Conservation (phyloP, 2,329 filamentous ascomycete genomes). For the Tolypocladium ovalisporum region DNA sequence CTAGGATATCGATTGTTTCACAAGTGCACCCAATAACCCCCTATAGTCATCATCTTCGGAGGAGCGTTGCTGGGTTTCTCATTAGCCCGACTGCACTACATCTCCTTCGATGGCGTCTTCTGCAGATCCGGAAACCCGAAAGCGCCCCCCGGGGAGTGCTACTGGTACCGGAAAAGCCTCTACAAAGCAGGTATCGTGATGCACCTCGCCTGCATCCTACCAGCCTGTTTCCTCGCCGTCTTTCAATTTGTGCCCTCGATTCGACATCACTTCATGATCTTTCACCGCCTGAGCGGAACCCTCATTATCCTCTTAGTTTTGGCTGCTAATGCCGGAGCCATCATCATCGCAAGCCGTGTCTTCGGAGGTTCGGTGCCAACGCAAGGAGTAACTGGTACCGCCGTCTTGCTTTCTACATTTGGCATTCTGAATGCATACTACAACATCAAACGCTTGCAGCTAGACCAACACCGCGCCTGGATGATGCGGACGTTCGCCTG, state of each 20-base stretch:
- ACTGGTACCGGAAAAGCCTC: slow-evolving; percentile 16
- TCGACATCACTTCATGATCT: slow-evolving; percentile 32
- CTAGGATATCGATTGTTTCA: no score
- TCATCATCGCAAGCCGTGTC: slow-evolving; percentile 38
- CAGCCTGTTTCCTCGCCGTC: slow-evolving; percentile 27
- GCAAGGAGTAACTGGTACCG: slow-evolving; percentile 28
- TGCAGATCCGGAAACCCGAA: slow-evolving; percentile 7
- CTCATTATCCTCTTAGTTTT: slow-evolving; percentile 34
- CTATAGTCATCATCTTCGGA: slow-evolving; percentile 20
- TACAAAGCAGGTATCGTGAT: slow-evolving; percentile 29
- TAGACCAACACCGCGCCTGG: slow-evolving; percentile 51
- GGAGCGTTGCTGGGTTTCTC: slow-evolving; percentile 33
- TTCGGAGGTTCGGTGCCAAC: slow-evolving; percentile 41
- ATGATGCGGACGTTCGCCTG: slow-evolving; percentile 40
- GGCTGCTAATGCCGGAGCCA: slow-evolving; percentile 30
- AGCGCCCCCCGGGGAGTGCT: slow-evolving; percentile 26
- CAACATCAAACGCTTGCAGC: slow-evolving; percentile 47
- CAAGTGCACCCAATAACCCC: no score
- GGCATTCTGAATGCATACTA: slow-evolving; percentile 34
- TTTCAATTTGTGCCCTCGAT: slow-evolving; percentile 36
- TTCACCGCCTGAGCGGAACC: slow-evolving; percentile 52
- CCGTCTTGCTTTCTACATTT: slow-evolving; percentile 31
- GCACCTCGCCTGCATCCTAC: slow-evolving; percentile 31
- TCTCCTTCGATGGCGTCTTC: slow-evolving; percentile 29
- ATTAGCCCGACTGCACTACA: slow-evolving; percentile 34